These are phyloP conservation scores for Orbilia quercus DNA, from an alignment of 2,329 filamentous ascomycete species.

Conservation along the genomic window DNA sequence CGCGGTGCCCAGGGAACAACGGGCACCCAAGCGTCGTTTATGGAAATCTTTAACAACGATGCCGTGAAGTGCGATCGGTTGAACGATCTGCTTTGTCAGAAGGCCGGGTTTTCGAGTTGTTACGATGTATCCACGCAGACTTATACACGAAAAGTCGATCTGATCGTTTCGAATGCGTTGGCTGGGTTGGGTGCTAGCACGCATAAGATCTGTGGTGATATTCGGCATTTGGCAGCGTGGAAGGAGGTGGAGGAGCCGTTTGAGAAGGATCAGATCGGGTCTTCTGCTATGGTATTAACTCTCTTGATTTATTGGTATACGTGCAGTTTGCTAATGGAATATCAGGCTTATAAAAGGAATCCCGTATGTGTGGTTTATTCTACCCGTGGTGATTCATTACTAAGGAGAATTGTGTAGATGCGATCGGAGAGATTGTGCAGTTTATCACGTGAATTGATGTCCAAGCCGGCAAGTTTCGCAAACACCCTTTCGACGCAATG, in stretches of 20 bases:
- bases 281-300: slow-evolving; percentile 67
- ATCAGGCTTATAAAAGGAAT: slow-evolving; percentile 28
- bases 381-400: not conserved
- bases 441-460: slow-evolving; percentile 33
- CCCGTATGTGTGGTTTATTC: slow-evolving; percentile 8
- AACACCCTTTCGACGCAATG: slow-evolving; percentile 70
- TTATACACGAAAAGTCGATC: slow-evolving; percentile 84
- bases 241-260: slow-evolving; percentile 91
- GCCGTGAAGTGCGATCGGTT: slow-evolving; percentile 69
- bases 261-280: slow-evolving; percentile 81
- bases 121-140: slow-evolving; percentile 78
- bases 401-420: slow-evolving; percentile 22
- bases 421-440: slow-evolving; percentile 36
- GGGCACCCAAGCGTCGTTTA: slow-evolving; percentile 81
- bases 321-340: not conserved
- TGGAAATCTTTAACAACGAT: slow-evolving; percentile 69
- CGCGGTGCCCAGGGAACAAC: slow-evolving; percentile 80
- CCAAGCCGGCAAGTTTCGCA: slow-evolving; percentile 19
- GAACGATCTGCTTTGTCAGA: slow-evolving; percentile 73
- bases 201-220: slow-evolving; percentile 78
- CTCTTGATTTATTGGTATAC: not conserved
- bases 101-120: slow-evolving; percentile 72
- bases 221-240: slow-evolving; percentile 77
- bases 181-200: slow-evolving; percentile 81
- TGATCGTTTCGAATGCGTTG: slow-evolving; percentile 82